Evolutionary conservation across 2,329 filamentous ascomycete species (phyloP).

Genomic region (Ascochyta fabae): DNA sequence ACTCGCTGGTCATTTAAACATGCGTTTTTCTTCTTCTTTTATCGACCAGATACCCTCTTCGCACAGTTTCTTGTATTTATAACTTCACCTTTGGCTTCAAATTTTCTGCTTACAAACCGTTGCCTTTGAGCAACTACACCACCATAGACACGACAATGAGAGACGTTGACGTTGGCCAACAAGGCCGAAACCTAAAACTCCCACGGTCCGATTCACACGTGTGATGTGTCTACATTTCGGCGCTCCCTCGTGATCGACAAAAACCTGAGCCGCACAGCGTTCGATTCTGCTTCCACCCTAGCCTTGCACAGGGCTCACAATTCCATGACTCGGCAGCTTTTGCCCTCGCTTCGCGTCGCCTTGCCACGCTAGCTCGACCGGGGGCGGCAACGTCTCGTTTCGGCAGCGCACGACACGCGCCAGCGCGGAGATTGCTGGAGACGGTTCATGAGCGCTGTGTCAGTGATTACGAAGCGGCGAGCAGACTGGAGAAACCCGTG

Average conservation of each 20-base stretch:
- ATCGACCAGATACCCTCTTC: constrained; percentile 14
- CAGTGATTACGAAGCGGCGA: background rate
- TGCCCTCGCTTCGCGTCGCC: background rate
- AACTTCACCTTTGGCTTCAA: background rate
- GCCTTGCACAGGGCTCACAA: background rate
- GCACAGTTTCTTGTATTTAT: background rate
- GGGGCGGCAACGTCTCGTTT: constrained; percentile 8
- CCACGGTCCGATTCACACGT: constrained; percentile 11
- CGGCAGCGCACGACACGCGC: background rate
- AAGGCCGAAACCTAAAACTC: background rate
- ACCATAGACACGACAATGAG: constrained; percentile 5
- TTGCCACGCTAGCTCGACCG: background rate
- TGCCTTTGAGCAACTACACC: background rate
- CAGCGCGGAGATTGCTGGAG: constrained; percentile 8
- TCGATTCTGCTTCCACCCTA: constrained; percentile 1
- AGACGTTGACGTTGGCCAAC: constrained; percentile 1
- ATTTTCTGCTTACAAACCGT: background rate
- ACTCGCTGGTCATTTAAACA: constrained; percentile 1
- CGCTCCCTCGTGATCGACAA: background rate
- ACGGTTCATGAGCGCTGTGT: background rate
- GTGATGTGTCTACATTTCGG: no score
- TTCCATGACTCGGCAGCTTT: constrained; percentile 4
- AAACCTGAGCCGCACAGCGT: background rate
- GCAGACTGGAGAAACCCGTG: background rate
- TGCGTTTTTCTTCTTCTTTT: background rate